These are phyloP conservation scores for Nakaseomyces kungkrabaensis DNA, from an alignment of 1,139 yeast genomes.

Conservation along the genomic window DNA sequence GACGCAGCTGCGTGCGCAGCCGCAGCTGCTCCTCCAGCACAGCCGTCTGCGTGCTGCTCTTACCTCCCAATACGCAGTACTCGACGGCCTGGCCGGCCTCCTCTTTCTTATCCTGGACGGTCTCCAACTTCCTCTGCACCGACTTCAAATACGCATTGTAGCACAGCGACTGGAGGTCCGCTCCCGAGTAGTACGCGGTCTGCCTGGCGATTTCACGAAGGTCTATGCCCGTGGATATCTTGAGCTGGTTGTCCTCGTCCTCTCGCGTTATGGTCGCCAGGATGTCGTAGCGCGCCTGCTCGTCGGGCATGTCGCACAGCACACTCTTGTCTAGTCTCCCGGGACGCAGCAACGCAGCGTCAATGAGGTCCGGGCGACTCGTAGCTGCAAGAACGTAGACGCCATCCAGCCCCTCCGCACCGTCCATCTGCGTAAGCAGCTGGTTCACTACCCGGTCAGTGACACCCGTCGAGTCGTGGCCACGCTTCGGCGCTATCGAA, in stretches of 20 bases:
- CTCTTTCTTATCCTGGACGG: neutral
- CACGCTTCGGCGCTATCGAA: slow-evolving; percentile 95
- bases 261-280: slow-evolving; percentile 30
- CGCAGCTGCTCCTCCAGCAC: too few species aligned
- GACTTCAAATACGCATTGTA: slow-evolving; percentile 89
- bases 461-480: slow-evolving; percentile 96
- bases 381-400: slow-evolving; percentile 97
- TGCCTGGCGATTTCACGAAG: slow-evolving; percentile 45
- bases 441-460: slow-evolving; percentile 97
- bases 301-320: slow-evolving; percentile 76
- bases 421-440: slow-evolving; percentile 96
- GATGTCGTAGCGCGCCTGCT: slow-evolving; percentile 64
- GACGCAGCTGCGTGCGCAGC: too few species aligned
- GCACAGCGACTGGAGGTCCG: slow-evolving; percentile 87
- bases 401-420: slow-evolving; percentile 96
- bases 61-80: neutral
- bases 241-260: slow-evolving; percentile 35
- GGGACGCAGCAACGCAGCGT: slow-evolving; percentile 87
- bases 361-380: slow-evolving; percentile 88
- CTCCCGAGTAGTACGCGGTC: slow-evolving; percentile 83
- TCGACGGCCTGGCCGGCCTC: neutral
- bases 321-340: slow-evolving; percentile 92
- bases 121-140: slow-evolving; percentile 61
- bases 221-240: slow-evolving; percentile 40
- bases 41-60: too few species aligned